Percentiles rank a stretch among this genome's conserved stretches.
These are phyloP conservation scores for Geoglossum glabrum DNA, from an alignment of 495 filamentous ascomycete genomes.

Conservation along the genomic window DNA sequence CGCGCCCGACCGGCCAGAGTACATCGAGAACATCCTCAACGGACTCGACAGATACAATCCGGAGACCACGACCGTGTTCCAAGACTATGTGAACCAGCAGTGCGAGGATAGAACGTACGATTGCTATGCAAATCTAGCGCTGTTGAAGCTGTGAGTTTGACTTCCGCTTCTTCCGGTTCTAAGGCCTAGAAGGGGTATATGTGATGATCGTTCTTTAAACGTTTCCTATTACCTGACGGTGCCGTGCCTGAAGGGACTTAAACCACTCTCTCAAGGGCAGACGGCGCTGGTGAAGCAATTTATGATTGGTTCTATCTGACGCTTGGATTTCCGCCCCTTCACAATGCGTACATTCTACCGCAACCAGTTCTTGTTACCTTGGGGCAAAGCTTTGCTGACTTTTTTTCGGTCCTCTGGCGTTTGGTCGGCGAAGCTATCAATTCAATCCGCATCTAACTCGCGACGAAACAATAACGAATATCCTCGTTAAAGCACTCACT, in stretches of 20 bases:
- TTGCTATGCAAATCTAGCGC: conserved; percentile 84
- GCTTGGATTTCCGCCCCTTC: neutral
- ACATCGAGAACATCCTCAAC: conserved; percentile 79
- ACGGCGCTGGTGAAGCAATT: conserved; percentile 30
- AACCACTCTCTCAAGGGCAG: conserved; percentile 21
- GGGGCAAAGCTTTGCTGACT: too few relatives aligned
- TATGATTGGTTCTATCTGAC: conserved; percentile 50
- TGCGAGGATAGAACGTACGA: conserved; percentile 90
- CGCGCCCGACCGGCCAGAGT: conserved; percentile 51
- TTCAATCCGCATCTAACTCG: conserved; percentile 98
- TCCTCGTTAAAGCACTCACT: conserved; percentile 93
- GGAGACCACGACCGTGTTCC: conserved; percentile 81
- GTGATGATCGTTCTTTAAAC: conserved; percentile 60
- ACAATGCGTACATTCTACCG: too few relatives aligned
- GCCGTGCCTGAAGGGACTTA: conserved; percentile 24
- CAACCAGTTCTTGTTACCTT: too few relatives aligned
- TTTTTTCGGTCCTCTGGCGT: conserved; percentile 8
- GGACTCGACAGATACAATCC: conserved; percentile 98
- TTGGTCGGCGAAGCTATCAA: conserved; percentile 55
- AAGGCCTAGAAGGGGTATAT: neutral
- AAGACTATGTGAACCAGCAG: conserved; percentile 86
- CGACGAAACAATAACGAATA: conserved; percentile 91
- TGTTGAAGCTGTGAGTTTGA: conserved; percentile 88
- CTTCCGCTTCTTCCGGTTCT: neutral
- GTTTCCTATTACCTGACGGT: conserved; percentile 99